Conservation (phyloP, 106 monocot species). For the Dendrobium chrysotoxum region DNA sequence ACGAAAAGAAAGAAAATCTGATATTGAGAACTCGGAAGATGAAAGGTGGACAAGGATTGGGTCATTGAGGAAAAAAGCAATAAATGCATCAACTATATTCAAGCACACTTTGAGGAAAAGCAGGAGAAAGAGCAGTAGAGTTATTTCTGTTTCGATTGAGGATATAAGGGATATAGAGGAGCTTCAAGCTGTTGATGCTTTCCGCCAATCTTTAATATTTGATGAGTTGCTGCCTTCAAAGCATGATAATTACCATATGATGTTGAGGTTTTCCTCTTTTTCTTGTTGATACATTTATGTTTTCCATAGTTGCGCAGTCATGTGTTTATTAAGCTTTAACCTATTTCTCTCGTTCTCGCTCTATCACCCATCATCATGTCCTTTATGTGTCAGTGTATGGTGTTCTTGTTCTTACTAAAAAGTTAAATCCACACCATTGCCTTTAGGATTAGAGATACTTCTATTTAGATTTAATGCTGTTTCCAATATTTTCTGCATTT, state of each 20-base stretch:
- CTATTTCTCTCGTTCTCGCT: background rate
- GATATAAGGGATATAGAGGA: conserved; percentile 56
- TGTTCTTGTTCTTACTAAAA: background rate
- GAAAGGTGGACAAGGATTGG: conserved; percentile 47
- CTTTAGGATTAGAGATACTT: background rate
- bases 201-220: conserved; percentile 43
- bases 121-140: conserved; percentile 33
- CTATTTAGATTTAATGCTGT: background rate
- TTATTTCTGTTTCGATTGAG: conserved; percentile 50
- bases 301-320: background rate
- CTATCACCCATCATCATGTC: background rate
- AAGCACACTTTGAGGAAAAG: conserved; percentile 49
- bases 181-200: conserved; percentile 59
- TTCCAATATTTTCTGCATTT: background rate
- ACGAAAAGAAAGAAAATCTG: conserved; percentile 37
- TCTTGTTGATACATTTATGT: background rate
- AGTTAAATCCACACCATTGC: background rate
- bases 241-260: conserved; percentile 65
- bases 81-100: conserved; percentile 53
- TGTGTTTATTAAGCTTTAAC: background rate
- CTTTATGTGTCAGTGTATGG: background rate
- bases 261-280: conserved; percentile 35
- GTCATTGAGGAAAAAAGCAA: conserved; percentile 52
- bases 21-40: conserved; percentile 57
- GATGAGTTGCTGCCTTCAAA: conserved; percentile 47